phyloP scores from a whole-genome alignment of 371 early-diverging fungal genomes.

The Apophysomyces ossiformis region DNA sequence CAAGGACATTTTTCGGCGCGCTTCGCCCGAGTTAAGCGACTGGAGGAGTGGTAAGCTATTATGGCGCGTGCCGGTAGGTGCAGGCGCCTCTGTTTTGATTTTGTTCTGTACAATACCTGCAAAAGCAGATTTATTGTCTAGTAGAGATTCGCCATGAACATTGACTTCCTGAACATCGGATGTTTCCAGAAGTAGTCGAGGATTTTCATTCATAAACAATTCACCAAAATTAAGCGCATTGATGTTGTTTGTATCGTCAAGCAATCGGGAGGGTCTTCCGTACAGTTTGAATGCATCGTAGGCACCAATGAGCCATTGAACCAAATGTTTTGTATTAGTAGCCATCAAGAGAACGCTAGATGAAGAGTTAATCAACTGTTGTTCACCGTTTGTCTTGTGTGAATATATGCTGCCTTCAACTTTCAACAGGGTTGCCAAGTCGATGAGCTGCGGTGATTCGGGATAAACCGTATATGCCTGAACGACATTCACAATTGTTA shows the following conservation, averaged over 20 bases:
- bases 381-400: constrained; percentile 19
- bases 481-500: constrained; percentile 61
- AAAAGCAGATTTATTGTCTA: constrained; percentile 36
- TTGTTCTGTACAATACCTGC: constrained; percentile 30
- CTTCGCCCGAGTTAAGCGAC: neutral
- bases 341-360: constrained; percentile 50
- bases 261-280: constrained; percentile 46
- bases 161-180: constrained; percentile 31
- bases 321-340: constrained; percentile 43
- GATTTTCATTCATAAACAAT: constrained; percentile 5
- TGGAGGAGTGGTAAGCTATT: neutral
- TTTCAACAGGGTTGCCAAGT: constrained; percentile 47
- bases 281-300: constrained; percentile 58
- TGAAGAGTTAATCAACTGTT: constrained; percentile 19
- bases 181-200: constrained; percentile 40
- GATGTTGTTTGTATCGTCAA: constrained; percentile 34
- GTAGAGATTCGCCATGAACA: constrained; percentile 23
- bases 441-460: constrained; percentile 48
- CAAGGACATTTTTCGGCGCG: constrained; percentile 1
- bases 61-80: neutral
- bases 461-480: constrained; percentile 81
- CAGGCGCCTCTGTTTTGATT: neutral
- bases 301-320: constrained; percentile 48
- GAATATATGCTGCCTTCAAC: constrained; percentile 41
- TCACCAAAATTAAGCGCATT: constrained; percentile 47